A percentile compares a stretch with the other conserved stretches of the same genome.
Conservation (phyloP, 805 yeast genomes). For the Pichia manshurica region DNA sequence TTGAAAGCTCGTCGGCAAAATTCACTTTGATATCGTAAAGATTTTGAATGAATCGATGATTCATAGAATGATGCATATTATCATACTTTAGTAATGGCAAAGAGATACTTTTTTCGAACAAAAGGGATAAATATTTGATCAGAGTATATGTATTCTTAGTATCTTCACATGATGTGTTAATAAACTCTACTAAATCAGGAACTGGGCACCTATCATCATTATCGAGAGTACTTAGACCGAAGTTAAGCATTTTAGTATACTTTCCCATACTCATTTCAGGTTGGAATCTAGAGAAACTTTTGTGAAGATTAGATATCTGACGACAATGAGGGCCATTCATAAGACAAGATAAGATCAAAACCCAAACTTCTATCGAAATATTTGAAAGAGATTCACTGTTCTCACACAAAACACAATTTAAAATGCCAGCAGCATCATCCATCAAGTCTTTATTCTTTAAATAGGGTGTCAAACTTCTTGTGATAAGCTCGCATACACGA, state of each 20-base stretch:
- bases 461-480: conserved; percentile 13
- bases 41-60: conserved; percentile 13
- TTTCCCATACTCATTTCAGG: not conserved
- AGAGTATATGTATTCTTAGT: not conserved
- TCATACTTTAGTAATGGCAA: not conserved
- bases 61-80: not conserved
- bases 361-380: not conserved
- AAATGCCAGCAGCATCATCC: conserved; percentile 26
- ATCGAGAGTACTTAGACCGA: not conserved
- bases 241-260: not conserved
- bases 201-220: not conserved
- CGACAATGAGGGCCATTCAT: not conserved
- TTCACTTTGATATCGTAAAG: conserved; percentile 18
- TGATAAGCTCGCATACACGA: conserved; percentile 16
- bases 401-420: conserved; percentile 18
- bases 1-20: conserved; percentile 10
- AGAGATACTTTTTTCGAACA: conserved; percentile 1
- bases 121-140: conserved; percentile 1
- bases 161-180: conserved; percentile 1
- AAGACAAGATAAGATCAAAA: not conserved
- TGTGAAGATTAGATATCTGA: not conserved
- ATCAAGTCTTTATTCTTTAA: conserved; percentile 18
- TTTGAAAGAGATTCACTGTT: not conserved
- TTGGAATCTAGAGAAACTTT: not conserved
- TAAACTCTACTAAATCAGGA: not conserved